Conservation (phyloP, 805 yeast genomes). For the Saccharomycopsis sp. region DNA sequence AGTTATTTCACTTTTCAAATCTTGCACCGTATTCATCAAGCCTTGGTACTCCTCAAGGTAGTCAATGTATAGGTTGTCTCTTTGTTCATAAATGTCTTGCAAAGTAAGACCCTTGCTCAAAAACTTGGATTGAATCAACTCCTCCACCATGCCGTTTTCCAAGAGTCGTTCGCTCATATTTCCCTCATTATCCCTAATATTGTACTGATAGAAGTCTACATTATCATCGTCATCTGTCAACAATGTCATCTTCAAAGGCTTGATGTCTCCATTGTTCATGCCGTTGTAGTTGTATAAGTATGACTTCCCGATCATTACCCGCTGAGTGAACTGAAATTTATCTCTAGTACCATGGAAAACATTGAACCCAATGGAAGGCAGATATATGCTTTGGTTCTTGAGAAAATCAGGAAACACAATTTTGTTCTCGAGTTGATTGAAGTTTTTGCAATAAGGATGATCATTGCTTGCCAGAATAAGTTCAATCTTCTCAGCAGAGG, state of each 20-base stretch:
- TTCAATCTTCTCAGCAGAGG: background rate
- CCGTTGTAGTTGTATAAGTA: constrained; percentile 15
- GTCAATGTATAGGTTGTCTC: background rate
- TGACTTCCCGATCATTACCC: constrained; percentile 8
- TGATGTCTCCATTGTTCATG: constrained; percentile 5
- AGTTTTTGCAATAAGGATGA: background rate
- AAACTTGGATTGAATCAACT: constrained; percentile 3
- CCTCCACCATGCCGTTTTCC: constrained; percentile 7
- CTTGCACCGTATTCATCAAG: background rate
- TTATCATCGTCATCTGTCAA: background rate
- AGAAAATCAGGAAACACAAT: background rate
- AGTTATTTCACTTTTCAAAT: background rate
- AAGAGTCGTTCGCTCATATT: constrained; percentile 6
- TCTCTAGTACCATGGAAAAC: constrained; percentile 6
- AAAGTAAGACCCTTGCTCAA: constrained; percentile 1
- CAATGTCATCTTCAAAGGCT: constrained; percentile 12
- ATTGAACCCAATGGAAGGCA: constrained; percentile 10
- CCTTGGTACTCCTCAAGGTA: constrained; percentile 4
- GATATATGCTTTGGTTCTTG: background rate
- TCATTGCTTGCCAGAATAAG: background rate
- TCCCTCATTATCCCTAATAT: background rate
- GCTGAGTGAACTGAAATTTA: constrained; percentile 1
- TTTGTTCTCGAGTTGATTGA: background rate
- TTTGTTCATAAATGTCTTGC: constrained; percentile 1
- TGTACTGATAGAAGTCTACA: background rate